Conservation (phyloP, 257 asterid genomes). For the Gentiana macrophylla region DNA sequence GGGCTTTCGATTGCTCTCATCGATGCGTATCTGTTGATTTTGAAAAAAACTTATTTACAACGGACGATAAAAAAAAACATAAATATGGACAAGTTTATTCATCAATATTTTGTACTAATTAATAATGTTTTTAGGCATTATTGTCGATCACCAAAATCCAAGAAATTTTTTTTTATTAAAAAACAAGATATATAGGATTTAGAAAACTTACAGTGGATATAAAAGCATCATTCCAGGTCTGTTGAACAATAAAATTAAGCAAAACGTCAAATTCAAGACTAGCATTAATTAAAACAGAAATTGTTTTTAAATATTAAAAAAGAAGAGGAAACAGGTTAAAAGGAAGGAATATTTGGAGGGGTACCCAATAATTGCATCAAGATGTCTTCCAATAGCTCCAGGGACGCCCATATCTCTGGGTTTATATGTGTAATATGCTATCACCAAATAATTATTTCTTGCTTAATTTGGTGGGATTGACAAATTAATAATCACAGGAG, state of each 20-base stretch:
- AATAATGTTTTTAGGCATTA: background rate
- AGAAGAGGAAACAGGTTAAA: too few species aligned
- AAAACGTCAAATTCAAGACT: background rate
- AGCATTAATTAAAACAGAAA: background rate
- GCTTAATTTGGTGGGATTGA: too few species aligned
- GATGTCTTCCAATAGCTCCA: constrained; percentile 54
- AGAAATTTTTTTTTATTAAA: background rate
- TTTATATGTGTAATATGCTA: too few species aligned
- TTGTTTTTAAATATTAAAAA: background rate
- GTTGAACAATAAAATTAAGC: constrained; percentile 12
- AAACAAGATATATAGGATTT: too few species aligned
- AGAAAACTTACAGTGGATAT: constrained; percentile 67
- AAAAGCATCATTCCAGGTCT: constrained; percentile 90
- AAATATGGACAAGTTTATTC: background rate
- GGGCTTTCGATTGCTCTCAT: constrained; percentile 88
- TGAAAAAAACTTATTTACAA: background rate
- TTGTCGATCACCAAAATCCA: background rate
- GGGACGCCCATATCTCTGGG: constrained; percentile 40
- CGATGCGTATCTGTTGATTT: constrained; percentile 55
- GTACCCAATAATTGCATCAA: constrained; percentile 70
- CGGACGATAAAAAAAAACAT: background rate
- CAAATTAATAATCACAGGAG: background rate
- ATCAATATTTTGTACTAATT: too few species aligned
- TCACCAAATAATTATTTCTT: too few species aligned
- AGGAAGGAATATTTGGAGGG: background rate